Evolutionary conservation across 495 filamentous ascomycete species (phyloP).

Genomic region (Aspergillus wentii): DNA sequence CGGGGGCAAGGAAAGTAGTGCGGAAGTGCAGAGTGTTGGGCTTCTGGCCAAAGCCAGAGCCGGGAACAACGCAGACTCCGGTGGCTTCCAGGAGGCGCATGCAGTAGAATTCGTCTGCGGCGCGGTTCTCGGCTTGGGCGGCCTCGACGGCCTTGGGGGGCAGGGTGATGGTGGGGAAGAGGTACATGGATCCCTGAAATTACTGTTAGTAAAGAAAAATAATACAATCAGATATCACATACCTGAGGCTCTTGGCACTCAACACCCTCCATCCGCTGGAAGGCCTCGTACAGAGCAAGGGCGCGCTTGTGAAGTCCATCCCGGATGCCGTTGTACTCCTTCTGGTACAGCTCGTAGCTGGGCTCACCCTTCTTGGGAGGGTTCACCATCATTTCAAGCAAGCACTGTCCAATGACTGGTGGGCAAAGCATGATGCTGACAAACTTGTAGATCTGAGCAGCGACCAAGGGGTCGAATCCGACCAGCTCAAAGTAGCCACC

Average conservation of each 20-base stretch:
- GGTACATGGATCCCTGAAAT: constrained; percentile 85
- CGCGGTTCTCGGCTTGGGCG: constrained; percentile 66
- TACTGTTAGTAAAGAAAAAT: constrained; percentile 5
- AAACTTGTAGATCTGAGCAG: constrained; percentile 96
- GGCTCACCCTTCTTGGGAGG: constrained; percentile 78
- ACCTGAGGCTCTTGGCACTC: constrained; percentile 75
- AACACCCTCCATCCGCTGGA: constrained; percentile 92
- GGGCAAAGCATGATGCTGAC: constrained; percentile 93
- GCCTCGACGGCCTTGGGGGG: constrained; percentile 68
- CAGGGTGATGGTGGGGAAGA: constrained; percentile 89
- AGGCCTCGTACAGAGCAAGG: constrained; percentile 78
- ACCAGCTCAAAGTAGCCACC: constrained; percentile 95
- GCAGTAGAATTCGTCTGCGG: constrained; percentile 91
- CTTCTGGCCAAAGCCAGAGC: constrained; percentile 90
- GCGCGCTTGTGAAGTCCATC: constrained; percentile 72
- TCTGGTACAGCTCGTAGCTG: constrained; percentile 72
- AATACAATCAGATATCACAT: constrained; percentile 6
- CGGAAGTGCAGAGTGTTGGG: constrained; percentile 89
- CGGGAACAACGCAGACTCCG: constrained; percentile 91
- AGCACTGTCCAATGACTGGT: constrained; percentile 90
- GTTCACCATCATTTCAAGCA: constrained; percentile 96
- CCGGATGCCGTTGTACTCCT: constrained; percentile 79
- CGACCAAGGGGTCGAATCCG: constrained; percentile 79
- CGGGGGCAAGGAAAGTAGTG: constrained; percentile 94
- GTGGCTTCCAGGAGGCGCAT: constrained; percentile 86